These are phyloP conservation scores for Psidium guajava DNA, from an alignment of 345 rosid species.

Conservation along the genomic window DNA sequence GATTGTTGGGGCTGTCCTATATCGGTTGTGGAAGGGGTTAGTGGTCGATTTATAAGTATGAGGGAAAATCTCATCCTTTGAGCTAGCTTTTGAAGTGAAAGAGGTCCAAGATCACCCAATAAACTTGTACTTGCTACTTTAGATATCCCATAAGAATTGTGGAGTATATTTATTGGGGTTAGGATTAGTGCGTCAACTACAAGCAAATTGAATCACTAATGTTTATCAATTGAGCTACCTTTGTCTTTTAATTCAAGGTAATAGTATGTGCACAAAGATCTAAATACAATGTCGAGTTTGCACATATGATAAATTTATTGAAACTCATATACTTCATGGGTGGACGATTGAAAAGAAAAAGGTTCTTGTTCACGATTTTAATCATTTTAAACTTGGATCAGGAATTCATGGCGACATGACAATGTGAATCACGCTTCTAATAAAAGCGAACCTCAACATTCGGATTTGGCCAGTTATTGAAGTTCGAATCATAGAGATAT, in stretches of 20 bases:
- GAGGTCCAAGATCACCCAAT: too few relatives aligned
- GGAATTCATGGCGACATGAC: not conserved
- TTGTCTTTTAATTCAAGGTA: not conserved
- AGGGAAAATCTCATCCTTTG: too few relatives aligned
- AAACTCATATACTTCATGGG: not conserved
- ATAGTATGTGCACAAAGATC: not conserved
- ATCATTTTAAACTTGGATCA: not conserved
- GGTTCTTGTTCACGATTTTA: accelerated
- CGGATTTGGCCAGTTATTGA: not conserved
- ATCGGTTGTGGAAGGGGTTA: too few relatives aligned
- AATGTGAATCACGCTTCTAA: not conserved
- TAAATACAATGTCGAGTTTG: not conserved
- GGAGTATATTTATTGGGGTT: too few relatives aligned
- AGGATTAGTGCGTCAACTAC: too few relatives aligned
- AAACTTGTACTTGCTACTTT: too few relatives aligned
- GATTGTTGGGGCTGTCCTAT: too few relatives aligned
- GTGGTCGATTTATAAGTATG: too few relatives aligned
- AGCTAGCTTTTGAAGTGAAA: too few relatives aligned
- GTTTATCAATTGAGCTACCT: too few relatives aligned
- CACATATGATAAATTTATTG: not conserved
- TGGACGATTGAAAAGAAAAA: not conserved
- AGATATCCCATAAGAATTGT: too few relatives aligned
- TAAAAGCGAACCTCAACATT: not conserved
- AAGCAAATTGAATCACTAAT: too few relatives aligned
- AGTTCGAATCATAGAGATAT: not conserved